Conservation (phyloP, 768 basidiomycete genomes). For the Termitomyces sp. region DNA sequence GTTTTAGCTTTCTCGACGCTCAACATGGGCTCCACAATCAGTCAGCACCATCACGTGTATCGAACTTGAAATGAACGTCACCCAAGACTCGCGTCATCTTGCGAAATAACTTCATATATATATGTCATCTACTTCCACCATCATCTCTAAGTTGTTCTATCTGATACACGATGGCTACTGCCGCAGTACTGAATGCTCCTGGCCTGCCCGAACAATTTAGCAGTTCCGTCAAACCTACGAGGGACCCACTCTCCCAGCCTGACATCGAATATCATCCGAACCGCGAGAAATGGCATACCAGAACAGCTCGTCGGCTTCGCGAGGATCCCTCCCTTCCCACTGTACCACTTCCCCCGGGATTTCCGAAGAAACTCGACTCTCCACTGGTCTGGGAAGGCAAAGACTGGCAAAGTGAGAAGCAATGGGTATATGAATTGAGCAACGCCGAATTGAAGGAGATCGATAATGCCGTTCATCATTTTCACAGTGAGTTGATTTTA, state of each 20-base stretch:
- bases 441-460: conserved; percentile 34
- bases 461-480: conserved; percentile 32
- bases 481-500: conserved; percentile 22
- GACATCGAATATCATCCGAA: conserved; percentile 41
- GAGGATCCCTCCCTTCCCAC: conserved; percentile 31
- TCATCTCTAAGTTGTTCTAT: background rate
- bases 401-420: conserved; percentile 37
- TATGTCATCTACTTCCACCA: background rate
- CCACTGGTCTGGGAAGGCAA: conserved; percentile 44
- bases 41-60: background rate
- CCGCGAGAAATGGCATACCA: conserved; percentile 35
- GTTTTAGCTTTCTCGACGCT: background rate
- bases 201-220: background rate
- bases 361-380: conserved; percentile 33
- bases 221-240: background rate
- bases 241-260: conserved; percentile 15
- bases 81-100: background rate
- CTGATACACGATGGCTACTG: background rate
- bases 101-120: background rate
- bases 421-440: conserved; percentile 39
- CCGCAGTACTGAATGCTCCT: background rate
- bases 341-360: conserved; percentile 32
- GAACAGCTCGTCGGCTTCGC: conserved; percentile 33
- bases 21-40: background rate
- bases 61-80: too few relatives aligned